Percentiles rank a stretch among this genome's conserved stretches.
Conservation (phyloP, 176 grass and related monocot species). For the Eragrostis nindensis region DNA sequence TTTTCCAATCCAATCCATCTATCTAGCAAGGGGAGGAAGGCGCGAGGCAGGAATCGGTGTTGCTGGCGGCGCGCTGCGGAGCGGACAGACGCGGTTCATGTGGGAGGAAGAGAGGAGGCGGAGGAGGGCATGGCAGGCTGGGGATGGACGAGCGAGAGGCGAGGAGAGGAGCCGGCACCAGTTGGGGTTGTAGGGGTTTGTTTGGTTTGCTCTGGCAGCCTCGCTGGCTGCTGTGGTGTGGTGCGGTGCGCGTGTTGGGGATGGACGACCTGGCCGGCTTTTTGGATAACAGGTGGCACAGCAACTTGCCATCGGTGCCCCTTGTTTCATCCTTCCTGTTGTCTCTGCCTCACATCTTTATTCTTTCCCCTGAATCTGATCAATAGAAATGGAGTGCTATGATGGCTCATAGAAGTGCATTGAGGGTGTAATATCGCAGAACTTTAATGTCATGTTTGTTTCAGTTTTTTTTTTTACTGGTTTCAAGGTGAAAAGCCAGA, state of each 20-base stretch:
- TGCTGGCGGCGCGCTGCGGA: slow-evolving; percentile 20
- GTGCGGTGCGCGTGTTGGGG: slow-evolving; percentile 3
- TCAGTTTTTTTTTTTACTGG: too few relatives aligned
- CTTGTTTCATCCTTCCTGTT: not conserved
- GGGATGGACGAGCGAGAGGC: slow-evolving; percentile 31
- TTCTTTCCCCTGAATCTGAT: too few relatives aligned
- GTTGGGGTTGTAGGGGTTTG: not conserved
- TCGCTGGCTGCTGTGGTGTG: slow-evolving; percentile 27
- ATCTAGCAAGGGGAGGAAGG: not conserved
- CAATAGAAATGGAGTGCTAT: too few relatives aligned
- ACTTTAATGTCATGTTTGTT: too few relatives aligned
- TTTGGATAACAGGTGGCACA: slow-evolving; percentile 41
- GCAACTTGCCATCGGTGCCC: not conserved
- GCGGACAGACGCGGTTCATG: slow-evolving; percentile 22
- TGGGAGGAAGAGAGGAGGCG: slow-evolving; percentile 4
- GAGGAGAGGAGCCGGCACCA: not conserved
- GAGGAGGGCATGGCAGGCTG: slow-evolving; percentile 25
- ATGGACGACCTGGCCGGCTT: not conserved
- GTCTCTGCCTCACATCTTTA: not conserved
- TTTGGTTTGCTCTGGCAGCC: slow-evolving; percentile 32
- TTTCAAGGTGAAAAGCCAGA: too few relatives aligned
- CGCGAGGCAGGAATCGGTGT: not conserved
- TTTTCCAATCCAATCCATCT: slow-evolving; percentile 11
- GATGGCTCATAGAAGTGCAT: too few relatives aligned
- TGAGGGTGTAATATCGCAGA: too few relatives aligned